Percentiles rank a stretch among this genome's conserved stretches.
phyloP scores from a whole-genome alignment of 805 yeast species.

The Cyberlindnera mississippiensis region DNA sequence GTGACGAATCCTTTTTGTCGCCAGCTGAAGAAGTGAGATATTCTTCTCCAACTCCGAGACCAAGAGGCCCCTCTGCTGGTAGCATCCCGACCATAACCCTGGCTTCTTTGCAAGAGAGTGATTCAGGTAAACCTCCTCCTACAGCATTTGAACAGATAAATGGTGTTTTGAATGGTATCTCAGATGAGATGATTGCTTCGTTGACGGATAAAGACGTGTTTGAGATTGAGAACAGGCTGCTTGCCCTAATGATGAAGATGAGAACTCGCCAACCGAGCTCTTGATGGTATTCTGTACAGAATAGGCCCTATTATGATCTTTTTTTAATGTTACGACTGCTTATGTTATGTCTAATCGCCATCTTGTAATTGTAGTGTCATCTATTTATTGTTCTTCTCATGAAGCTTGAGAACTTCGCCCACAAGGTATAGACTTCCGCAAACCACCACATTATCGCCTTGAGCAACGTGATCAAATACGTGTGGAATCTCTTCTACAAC shows the following conservation, averaged over 20 bases:
- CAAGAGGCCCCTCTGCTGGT: slow-evolving; percentile 1
- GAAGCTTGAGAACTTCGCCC: slow-evolving; percentile 47
- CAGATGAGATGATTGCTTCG: slow-evolving; percentile 3
- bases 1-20: neutral
- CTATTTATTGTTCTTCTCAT: slow-evolving; percentile 19
- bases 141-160: neutral
- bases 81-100: neutral
- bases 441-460: slow-evolving; percentile 37
- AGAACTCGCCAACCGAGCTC: slow-evolving; percentile 4
- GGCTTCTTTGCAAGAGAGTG: neutral
- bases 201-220: slow-evolving; percentile 11
- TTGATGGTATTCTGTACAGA: neutral
- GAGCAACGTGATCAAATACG: slow-evolving; percentile 27
- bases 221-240: slow-evolving; percentile 13
- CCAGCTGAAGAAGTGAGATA: neutral
- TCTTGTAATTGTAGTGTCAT: too few relatives aligned
- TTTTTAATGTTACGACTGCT: neutral
- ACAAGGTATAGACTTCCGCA: slow-evolving; percentile 72
- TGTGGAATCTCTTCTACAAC: slow-evolving; percentile 25
- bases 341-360: neutral
- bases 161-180: slow-evolving; percentile 4
- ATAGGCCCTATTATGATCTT: neutral
- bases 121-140: neutral
- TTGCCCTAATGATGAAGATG: slow-evolving; percentile 14
- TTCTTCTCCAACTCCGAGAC: slow-evolving; percentile 7